phyloP scores from a whole-genome alignment of 2,329 filamentous ascomycete species.

The Xylaria sp. region DNA sequence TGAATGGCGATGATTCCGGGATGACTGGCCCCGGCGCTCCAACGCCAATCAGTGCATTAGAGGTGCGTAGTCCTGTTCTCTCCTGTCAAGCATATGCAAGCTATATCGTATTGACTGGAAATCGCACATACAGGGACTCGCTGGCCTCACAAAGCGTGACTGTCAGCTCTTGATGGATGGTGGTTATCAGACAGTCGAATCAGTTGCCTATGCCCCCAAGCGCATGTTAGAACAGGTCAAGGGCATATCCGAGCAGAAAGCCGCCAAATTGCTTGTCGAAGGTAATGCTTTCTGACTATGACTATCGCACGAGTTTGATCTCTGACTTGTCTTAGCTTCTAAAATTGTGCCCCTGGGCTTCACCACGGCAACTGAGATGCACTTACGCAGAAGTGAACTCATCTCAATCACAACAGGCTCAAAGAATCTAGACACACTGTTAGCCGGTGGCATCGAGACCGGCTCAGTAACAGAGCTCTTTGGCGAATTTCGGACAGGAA shows the following conservation, averaged over 20 bases:
- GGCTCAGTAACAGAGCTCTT: constrained; percentile 98
- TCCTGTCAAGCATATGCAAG: background rate
- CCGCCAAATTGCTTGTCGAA: constrained; percentile 88
- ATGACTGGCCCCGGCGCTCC: constrained; percentile 90
- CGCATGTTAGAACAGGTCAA: constrained; percentile 93
- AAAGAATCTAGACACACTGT: constrained; percentile 93
- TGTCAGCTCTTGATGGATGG: constrained; percentile 93
- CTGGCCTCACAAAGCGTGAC: constrained; percentile 91
- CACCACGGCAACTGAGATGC: constrained; percentile 99
- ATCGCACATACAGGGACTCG: constrained; percentile 72
- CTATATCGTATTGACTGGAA: background rate
- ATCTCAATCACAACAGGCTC: constrained; percentile 98
- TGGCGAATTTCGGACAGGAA: constrained; percentile 96
- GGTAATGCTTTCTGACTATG: constrained; percentile 63
- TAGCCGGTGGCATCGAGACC: constrained; percentile 95
- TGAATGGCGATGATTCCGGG: constrained; percentile 73
- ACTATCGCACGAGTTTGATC: background rate
- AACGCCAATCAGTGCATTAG: constrained; percentile 84
- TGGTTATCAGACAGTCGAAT: constrained; percentile 94
- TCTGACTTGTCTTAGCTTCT: constrained; percentile 68
- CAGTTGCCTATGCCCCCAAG: constrained; percentile 89
- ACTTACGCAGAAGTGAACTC: constrained; percentile 92
- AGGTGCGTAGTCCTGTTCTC: constrained; percentile 66
- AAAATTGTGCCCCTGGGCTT: constrained; percentile 99
- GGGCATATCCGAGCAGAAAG: constrained; percentile 97